Evolutionary conservation across 2,329 filamentous ascomycete genomes (phyloP), one percentile per base, ranked within the genome.

Genomic region (Fusarium sp.): DNA sequence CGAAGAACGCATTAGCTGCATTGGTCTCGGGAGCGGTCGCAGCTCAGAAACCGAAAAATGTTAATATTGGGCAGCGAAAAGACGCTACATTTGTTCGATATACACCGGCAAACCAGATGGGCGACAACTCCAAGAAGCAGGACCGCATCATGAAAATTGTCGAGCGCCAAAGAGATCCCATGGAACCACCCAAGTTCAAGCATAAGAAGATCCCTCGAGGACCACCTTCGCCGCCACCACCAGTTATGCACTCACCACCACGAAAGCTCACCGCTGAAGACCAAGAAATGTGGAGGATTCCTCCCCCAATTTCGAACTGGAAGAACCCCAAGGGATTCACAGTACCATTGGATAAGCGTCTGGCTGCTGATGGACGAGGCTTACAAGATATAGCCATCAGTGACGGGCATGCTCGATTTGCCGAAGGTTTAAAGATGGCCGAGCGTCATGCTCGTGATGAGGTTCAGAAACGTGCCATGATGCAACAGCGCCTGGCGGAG

Each of bases 241-340:
- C 96, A 4, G 90, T 99, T 54, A 94, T 99, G 90, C 95, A 97
- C 81, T 97, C 94, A 6, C 96, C 96, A 19, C 95, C 96, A 0
- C 88, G 96, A 70, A 99, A 98, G 79, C 87, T 99, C 69, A 99
- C 96, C 3, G 96, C 95, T 10, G 95, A 97, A 80, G 96, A 99
- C 77, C 95, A 98, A 82, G 96, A 98, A 81, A 94, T 93, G 66
- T 99, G 96, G 96, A 94, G 92, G 78, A 98, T 90, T 44, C 88
- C 87, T 0, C 94, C 95, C 5, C 93, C 95, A 0, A 92, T 99
- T 4, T 97, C 94, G 25, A 98, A 98, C 82, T 99, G 96, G 96
- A 99, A 99, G 88, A 99, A 99, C 81, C 94, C 95, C 2, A 98
- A 98, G 84, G 96, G 96, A 77, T 99, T 97, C 79, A 99, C 96